Conservation (phyloP, 768 basidiomycete genomes). For the Phaeolepiota aurea region DNA sequence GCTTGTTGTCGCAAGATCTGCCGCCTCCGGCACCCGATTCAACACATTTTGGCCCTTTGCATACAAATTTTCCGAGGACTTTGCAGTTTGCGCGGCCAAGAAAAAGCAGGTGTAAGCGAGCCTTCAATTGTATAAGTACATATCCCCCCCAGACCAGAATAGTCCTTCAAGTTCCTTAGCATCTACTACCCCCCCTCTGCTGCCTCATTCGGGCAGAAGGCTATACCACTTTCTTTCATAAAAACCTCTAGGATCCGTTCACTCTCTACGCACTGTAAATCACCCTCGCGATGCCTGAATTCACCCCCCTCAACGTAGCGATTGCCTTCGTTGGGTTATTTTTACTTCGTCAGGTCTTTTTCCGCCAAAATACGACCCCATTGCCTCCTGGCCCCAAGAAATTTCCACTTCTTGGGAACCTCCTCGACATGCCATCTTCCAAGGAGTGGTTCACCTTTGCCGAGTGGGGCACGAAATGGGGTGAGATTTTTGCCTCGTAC, state of each 20-base stretch:
- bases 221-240: neutral
- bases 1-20: neutral
- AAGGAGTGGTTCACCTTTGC: slow-evolving; percentile 38
- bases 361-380: slow-evolving; percentile 7
- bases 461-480: slow-evolving; percentile 37
- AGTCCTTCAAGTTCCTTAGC: neutral
- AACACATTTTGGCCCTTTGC: neutral
- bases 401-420: slow-evolving; percentile 36
- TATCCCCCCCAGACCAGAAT: neutral
- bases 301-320: slow-evolving; percentile 11
- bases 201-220: neutral
- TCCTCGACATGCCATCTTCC: slow-evolving; percentile 38
- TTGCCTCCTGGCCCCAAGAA: slow-evolving; percentile 39
- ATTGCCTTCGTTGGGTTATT: slow-evolving; percentile 9
- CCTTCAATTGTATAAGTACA: neutral
- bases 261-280: neutral
- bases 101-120: neutral
- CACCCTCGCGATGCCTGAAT: slow-evolving; percentile 6
- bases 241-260: neutral
- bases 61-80: neutral
- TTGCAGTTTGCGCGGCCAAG: neutral
- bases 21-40: neutral
- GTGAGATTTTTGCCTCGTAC: slow-evolving; percentile 12
- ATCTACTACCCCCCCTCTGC: neutral
- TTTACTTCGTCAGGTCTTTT: slow-evolving; percentile 12